phyloP scores from a whole-genome alignment of 208 protist genomes.

The Leishmania aethiopica region DNA sequence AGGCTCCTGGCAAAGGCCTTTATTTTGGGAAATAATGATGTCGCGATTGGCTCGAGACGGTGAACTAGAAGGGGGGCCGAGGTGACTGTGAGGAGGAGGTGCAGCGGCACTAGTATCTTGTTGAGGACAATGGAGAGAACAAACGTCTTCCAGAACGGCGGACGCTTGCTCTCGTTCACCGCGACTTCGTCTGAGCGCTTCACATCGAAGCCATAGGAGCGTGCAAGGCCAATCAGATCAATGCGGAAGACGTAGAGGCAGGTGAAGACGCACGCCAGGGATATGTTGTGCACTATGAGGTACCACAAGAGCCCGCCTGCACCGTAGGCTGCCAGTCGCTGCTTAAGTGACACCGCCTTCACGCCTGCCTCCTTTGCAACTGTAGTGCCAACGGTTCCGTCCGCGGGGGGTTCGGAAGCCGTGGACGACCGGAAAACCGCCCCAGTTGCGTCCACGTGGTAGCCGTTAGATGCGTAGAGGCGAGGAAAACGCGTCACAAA shows the following conservation, averaged over 20 bases:
- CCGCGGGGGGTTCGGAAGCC: neutral
- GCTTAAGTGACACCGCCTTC: constrained; percentile 46
- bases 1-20: constrained; percentile 29
- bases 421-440: constrained; percentile 39
- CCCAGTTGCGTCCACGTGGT: constrained; percentile 45
- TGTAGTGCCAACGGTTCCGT: neutral
- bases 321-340: constrained; percentile 77
- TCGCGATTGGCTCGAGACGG: constrained; percentile 69
- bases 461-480: constrained; percentile 51
- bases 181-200: constrained; percentile 31
- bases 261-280: constrained; percentile 60
- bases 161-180: constrained; percentile 26
- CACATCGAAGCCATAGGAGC: constrained; percentile 74
- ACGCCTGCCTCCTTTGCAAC: neutral
- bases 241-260: constrained; percentile 75
- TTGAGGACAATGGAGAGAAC: constrained; percentile 74
- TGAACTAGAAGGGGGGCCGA: constrained; percentile 69
- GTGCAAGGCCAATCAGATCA: constrained; percentile 65
- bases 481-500: constrained; percentile 79
- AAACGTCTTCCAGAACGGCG: constrained; percentile 73
- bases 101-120: constrained; percentile 79
- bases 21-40: constrained; percentile 38
- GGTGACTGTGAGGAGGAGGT: constrained; percentile 66
- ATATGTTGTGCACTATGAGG: constrained; percentile 74
- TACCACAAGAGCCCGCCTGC: constrained; percentile 81